phyloP scores from a whole-genome alignment of 225 moss, liverwort and hornwort species.

The Bryoerythrophyllum caledonicum region DNA sequence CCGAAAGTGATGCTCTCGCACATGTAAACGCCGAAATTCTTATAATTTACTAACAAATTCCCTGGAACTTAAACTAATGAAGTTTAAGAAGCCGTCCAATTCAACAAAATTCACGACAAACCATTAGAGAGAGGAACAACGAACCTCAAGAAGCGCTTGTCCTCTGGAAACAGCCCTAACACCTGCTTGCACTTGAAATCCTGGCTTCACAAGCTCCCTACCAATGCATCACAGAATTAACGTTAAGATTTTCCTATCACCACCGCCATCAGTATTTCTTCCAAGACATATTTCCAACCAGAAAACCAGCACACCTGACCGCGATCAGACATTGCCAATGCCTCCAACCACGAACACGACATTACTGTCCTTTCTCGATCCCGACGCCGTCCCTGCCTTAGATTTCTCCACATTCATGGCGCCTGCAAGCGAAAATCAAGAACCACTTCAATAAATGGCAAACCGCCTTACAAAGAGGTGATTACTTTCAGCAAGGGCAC shows the following conservation, averaged over 20 bases:
- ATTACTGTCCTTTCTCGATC: constrained; percentile 50
- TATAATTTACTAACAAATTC: neutral
- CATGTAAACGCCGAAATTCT: neutral
- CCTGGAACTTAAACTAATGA: neutral
- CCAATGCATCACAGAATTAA: neutral
- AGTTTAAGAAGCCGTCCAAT: neutral
- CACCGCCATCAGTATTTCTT: neutral
- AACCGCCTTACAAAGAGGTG: neutral
- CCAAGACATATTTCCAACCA: neutral
- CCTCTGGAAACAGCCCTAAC: constrained; percentile 66
- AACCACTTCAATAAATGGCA: neutral
- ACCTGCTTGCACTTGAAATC: constrained; percentile 83
- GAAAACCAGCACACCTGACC: constrained; percentile 42
- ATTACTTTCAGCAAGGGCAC: neutral
- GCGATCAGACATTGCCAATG: constrained; percentile 70
- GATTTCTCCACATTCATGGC: constrained; percentile 28
- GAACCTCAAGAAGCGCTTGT: constrained; percentile 74
- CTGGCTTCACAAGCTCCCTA: constrained; percentile 79
- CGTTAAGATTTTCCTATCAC: neutral
- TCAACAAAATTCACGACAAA: neutral
- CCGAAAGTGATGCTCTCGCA: neutral
- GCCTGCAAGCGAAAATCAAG: constrained; percentile 22
- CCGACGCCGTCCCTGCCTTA: constrained; percentile 19
- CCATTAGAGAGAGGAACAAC: neutral
- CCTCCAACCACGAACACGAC: constrained; percentile 77